These are phyloP conservation scores for Collybiopsis luxurians DNA, from an alignment of 768 basidiomycete species.

Conservation along the genomic window DNA sequence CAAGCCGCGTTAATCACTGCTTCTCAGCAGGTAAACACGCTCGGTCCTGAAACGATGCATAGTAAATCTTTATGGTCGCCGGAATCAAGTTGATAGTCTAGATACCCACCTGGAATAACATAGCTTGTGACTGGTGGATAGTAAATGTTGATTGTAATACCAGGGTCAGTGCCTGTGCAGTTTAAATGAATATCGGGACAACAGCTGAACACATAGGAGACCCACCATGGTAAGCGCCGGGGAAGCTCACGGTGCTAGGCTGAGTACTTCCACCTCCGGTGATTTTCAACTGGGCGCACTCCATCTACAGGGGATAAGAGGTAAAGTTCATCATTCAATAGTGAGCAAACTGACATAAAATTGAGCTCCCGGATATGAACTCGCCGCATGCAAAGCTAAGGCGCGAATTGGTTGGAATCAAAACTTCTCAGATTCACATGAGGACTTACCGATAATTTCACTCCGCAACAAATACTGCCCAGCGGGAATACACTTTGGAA, in stretches of 20 bases:
- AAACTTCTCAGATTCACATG: neutral
- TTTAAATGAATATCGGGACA: neutral
- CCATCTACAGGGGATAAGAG: conserved; percentile 17
- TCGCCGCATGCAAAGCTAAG: conserved; percentile 15
- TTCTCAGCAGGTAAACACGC: neutral
- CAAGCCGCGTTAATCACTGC: no score
- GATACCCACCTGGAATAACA: conserved; percentile 9
- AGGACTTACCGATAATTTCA: conserved; percentile 36
- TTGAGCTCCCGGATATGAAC: conserved; percentile 40
- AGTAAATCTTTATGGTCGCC: no score
- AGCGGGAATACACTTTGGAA: conserved; percentile 35
- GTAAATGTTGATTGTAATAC: conserved; percentile 31
- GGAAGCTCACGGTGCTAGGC: conserved; percentile 19
- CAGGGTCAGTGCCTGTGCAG: conserved; percentile 23
- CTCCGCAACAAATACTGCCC: conserved; percentile 42
- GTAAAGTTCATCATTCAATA: neutral
- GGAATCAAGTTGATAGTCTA: neutral
- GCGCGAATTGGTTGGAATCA: neutral
- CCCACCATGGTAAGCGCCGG: conserved; percentile 27
- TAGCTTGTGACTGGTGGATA: conserved; percentile 15
- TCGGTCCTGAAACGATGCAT: neutral
- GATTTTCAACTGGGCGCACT: conserved; percentile 22
- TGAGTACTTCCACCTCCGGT: conserved; percentile 14
- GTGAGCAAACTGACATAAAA: conserved; percentile 32
- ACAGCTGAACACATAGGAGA: neutral